A percentile compares a stretch with the other conserved stretches of the same genome.
Conservation (phyloP, 345 rosid genomes). For the Gossypium thurberi region DNA sequence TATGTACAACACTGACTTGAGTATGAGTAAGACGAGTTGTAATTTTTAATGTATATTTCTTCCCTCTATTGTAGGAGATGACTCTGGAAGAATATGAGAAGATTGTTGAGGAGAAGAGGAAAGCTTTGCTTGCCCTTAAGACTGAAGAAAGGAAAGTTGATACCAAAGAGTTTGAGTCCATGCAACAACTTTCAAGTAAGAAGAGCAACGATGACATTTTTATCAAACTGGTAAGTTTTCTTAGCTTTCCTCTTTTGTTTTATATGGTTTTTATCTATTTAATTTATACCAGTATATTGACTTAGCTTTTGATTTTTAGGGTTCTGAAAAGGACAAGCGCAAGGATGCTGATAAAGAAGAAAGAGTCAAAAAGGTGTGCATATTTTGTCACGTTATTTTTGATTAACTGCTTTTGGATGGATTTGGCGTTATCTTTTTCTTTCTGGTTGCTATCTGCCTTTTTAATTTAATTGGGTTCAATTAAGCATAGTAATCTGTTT, state of each 20-base stretch:
- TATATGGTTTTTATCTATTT: neutral
- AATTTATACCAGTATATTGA: neutral
- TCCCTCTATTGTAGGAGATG: conserved; percentile 55
- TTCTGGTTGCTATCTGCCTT: neutral
- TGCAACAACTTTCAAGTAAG: conserved; percentile 81
- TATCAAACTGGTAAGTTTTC: conserved; percentile 65
- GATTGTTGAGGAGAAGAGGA: conserved; percentile 74
- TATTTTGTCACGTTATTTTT: neutral
- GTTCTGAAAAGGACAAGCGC: conserved; percentile 92
- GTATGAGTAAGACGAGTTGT: neutral
- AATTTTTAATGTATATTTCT: neutral
- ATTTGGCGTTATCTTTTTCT: neutral
- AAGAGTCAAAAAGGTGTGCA: conserved; percentile 68
- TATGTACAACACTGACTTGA: too few relatives aligned
- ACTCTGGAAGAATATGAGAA: conserved; percentile 94
- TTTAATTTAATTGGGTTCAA: neutral
- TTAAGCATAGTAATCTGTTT: neutral
- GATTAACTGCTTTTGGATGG: neutral
- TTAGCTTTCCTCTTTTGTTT: neutral
- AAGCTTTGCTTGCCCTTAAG: conserved; percentile 54
- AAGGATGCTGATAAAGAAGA: conserved; percentile 96
- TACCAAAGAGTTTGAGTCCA: conserved; percentile 59
- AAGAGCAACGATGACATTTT: conserved; percentile 74
- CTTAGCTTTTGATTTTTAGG: conserved; percentile 35
- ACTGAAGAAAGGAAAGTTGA: conserved; percentile 83